Evolutionary conservation across 1,284 basidiomycete species (phyloP), one percentile per base, ranked within the genome.

Genomic region (Cutaneotrichosporon sp.): DNA sequence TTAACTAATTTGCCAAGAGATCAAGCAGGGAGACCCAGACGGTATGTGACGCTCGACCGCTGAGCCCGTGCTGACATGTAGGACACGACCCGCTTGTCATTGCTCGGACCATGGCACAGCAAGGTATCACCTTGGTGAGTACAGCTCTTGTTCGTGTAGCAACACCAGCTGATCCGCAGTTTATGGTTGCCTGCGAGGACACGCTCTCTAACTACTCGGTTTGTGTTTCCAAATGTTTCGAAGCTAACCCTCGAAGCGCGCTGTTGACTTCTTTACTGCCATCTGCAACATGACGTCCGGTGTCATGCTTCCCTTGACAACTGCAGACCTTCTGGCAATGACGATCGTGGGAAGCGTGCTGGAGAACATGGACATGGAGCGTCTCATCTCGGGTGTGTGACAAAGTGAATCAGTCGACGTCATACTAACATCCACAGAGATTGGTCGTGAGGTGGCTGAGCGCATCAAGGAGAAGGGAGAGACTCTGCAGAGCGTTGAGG

Each of bases 291-390:
- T 96, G 70, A 93, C 92, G 4, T 94, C 90, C 11, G 92, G 90
- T 8, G 80, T 93, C 51, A 93, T 97, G 86, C 82, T 99, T 6
- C 96, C 94, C 1, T 80, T 98, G 38, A 97, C 93, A 5, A 97
- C 92, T 14, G 96, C 94, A 26, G 88, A 92, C 70, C 82, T 97
- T 24, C 83, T 99, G 38, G 85, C 93, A n/a, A 91, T 96, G 70
- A 96, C 94, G 31, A 98, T 99, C 60, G 90, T 76, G 49, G 94
- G 91, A 20, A 90, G 90, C 63, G 94, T 97, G 26, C 81, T 97
- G 22, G 94, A 99, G 77, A 97, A 97, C 65, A 85, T 98, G 65
- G 94, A 98, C 72, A 93, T 99, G 87, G 96, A 99, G 67, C 84
- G 93, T 34, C 81, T 98, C 42, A 90, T 98, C 55, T 51, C 52